Conservation (phyloP, 2,329 filamentous ascomycete species). For the Metarhizium brunneum region DNA sequence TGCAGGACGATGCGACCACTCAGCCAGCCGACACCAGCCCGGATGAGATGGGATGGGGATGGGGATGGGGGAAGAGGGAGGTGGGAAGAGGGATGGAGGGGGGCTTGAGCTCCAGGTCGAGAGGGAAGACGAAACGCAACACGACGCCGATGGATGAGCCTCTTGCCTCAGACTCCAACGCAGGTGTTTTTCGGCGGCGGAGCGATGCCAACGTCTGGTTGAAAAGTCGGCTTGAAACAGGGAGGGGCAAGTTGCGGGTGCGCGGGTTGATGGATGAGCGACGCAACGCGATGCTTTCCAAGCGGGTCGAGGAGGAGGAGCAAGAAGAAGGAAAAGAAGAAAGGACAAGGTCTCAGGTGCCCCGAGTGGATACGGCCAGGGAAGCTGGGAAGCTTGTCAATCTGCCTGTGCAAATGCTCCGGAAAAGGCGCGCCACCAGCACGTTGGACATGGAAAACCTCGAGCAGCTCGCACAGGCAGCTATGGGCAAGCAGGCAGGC, state of each 20-base stretch:
- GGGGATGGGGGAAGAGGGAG: neutral
- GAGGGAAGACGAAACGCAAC: neutral
- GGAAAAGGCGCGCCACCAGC: neutral
- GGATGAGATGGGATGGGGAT: neutral
- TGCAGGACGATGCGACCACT: neutral
- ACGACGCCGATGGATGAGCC: neutral
- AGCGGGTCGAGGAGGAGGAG: no score
- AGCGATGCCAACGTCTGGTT: neutral
- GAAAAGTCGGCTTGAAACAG: neutral
- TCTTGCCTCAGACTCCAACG: neutral
- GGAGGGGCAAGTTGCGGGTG: neutral
- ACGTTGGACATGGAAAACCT: no score
- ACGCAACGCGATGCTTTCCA: neutral
- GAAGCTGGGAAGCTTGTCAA: no score
- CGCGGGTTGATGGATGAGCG: neutral
- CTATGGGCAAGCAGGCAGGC: neutral
- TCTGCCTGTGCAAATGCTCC: neutral
- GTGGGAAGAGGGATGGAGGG: neutral
- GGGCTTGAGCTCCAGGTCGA: neutral
- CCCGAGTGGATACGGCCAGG: no score
- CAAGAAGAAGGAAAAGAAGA: neutral
- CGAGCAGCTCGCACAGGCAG: no score
- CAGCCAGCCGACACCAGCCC: neutral
- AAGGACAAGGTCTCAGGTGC: neutral
- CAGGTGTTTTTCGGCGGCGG: neutral